Conservation (phyloP, 1,284 basidiomycete species). For the Cryptococcus sp. region DNA sequence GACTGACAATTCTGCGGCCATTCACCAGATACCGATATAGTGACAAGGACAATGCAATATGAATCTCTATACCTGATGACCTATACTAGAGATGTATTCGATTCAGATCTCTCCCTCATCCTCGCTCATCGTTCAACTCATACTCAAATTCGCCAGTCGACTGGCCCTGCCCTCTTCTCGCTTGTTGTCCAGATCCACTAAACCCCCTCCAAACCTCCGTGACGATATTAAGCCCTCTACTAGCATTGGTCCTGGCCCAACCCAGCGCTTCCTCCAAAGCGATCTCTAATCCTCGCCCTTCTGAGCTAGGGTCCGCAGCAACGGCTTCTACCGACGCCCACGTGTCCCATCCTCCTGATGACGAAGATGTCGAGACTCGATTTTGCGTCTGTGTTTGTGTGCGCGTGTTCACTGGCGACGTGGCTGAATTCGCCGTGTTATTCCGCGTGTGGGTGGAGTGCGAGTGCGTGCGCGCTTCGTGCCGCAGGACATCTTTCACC, state of each 20-base stretch:
- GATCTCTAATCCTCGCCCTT: slow-evolving; percentile 22
- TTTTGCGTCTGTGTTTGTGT: slow-evolving; percentile 6
- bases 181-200: slow-evolving; percentile 5
- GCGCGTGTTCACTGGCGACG: slow-evolving; percentile 5
- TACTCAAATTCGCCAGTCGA: neutral
- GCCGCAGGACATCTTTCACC: slow-evolving; percentile 91
- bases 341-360: slow-evolving; percentile 16
- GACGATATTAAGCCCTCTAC: slow-evolving; percentile 17
- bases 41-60: too few relatives aligned
- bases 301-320: neutral
- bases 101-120: slow-evolving; percentile 3
- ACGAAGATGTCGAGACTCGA: slow-evolving; percentile 3
- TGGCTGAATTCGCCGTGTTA: slow-evolving; percentile 7
- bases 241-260: slow-evolving; percentile 20
- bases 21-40: too few relatives aligned
- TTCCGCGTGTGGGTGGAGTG: slow-evolving; percentile 18
- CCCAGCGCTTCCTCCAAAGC: slow-evolving; percentile 24
- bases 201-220: slow-evolving; percentile 9
- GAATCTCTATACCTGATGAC: too few relatives aligned
- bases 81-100: neutral
- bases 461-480: slow-evolving; percentile 60
- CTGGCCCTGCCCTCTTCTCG: slow-evolving; percentile 5
- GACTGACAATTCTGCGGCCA: too few relatives aligned
- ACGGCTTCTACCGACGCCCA: slow-evolving; percentile 11
- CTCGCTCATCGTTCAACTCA: neutral